Base-by-base conservation (phyloP, 2,329 filamentous ascomycete genomes). In the Colletotrichum musicola region DNA sequence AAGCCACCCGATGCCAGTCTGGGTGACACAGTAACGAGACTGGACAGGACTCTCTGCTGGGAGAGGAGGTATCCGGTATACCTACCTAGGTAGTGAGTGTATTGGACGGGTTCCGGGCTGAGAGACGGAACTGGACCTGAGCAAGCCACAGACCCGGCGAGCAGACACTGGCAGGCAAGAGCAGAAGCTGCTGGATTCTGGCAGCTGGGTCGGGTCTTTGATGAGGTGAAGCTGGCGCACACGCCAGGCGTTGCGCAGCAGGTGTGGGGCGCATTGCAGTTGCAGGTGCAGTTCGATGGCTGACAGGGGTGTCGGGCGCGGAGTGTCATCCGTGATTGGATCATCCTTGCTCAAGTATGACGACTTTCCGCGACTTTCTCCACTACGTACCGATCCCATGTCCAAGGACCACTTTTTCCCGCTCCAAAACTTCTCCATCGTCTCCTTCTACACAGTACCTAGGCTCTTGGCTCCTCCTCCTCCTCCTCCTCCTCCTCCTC, bases 281-380 rank as follows among this genome's bases (percentile, higher is more conserved):
- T 59, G 55, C 65, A 65, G 61, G 27, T 58, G 49, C 62, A 65
- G 62, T 66, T 62, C 62, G 49, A 65, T 65, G 61, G 62, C 62
- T 62, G 44, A 62, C 62, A 69, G 55, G 65, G 62, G 62, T 35
- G 25, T 40, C 10, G 20, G 44, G 14, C 59, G 59, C 35, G 53
- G 35, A 51, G 55, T 38, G 62, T 12, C 25, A 60, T 66, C 56
- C 66, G 62, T 57, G 56, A 61, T 69, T 69, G 66, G 66, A 25
- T 61, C 55, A 69, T 69, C 66, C 62, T 30, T 69, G 66, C 44
- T 46, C 42, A 46, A 18, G 62, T 69, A 69, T 69, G 66, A 69
- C 66, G 66, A 65, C 49, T 64, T 60, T 38, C 12, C 25, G 42
- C 6, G 55, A 68, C 62, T 30, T 68, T 18, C 25, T 25, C 16